Base-by-base conservation (phyloP, 495 filamentous ascomycete species). In the Hypoxylon intermedium region DNA sequence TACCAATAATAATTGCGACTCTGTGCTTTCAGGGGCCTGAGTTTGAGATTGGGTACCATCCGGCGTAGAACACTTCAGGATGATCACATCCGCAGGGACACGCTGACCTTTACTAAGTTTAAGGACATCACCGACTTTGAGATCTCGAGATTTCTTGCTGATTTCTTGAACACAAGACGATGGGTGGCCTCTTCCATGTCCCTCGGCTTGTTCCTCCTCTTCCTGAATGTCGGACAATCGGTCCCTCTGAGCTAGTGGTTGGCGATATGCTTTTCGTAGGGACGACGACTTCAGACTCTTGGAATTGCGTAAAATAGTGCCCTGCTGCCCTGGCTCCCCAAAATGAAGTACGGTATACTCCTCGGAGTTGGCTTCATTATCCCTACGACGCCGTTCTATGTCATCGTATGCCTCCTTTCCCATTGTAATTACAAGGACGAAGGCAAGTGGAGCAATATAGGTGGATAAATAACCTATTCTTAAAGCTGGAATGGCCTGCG, bases 381-480 rank as follows among this genome's bases (percentile, higher is more conserved):
- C 95, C 57, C 95, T 84, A 33, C 87, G 81, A 55, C 95, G 80
- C 37, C 95, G 79, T 42, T 83, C 87, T 67, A 99, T 89, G 75
- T 99, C 95, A 74, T 99, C 95, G 44, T 89, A 84, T 1, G 95
- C 95, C 72, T 99, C 95, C 71, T 99, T 99, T 16, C 92, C 93
- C 54, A 99, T 74, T 0, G 95, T 97, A 56, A 99, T 90, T 5
- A 85, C 72, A 33, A 99, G 83, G 48, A 99, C 95, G 70, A 96
- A 96, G 9, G 87, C 91, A 57, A 99, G 74, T 9, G 95, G 95
- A 12, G 89, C 93, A 68, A 97, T 87, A 65, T 98, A 99, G 1
- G 94, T 97, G 9, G 89, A 91, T 57, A 98, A 83, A 70, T 96
- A 97, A 38, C 95, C 95, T 66, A 99, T 97, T 26, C 91, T 84